A percentile compares a stretch with the other conserved stretches of the same genome.
Conservation (phyloP, 2,329 filamentous ascomycete genomes). For the Aureobasidium sp. region DNA sequence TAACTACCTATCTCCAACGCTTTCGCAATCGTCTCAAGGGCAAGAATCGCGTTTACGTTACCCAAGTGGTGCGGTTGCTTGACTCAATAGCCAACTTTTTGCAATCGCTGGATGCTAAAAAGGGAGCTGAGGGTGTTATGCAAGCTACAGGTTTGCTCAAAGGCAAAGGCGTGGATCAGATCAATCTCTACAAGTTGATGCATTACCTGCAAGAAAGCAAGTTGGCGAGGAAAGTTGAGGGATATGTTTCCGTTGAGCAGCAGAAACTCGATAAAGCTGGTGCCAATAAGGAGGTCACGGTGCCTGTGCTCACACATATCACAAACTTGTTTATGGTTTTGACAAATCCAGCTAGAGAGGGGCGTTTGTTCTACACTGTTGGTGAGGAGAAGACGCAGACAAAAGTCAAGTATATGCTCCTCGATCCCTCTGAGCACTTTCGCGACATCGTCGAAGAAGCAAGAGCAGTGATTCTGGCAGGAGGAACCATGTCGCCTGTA, state of each 20-base stretch:
- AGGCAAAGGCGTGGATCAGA: slow-evolving; percentile 84
- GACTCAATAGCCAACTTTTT: slow-evolving; percentile 69
- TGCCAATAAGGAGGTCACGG: slow-evolving; percentile 23
- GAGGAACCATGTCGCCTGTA: slow-evolving; percentile 91
- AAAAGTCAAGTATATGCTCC: slow-evolving; percentile 71
- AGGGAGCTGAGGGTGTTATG: slow-evolving; percentile 42
- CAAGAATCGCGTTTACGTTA: slow-evolving; percentile 83
- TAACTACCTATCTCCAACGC: slow-evolving; percentile 73
- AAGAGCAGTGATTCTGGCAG: slow-evolving; percentile 79
- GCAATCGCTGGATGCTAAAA: slow-evolving; percentile 36
- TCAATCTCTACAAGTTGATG: slow-evolving; percentile 84
- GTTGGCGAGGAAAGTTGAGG: slow-evolving; percentile 87
- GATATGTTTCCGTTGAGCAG: slow-evolving; percentile 57
- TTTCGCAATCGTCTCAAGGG: slow-evolving; percentile 86
- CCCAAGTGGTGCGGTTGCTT: slow-evolving; percentile 74
- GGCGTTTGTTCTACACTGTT: slow-evolving; percentile 49
- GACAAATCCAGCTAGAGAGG: slow-evolving; percentile 71
- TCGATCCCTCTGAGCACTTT: slow-evolving; percentile 89
- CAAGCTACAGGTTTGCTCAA: slow-evolving; percentile 64
- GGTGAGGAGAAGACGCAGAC: slow-evolving; percentile 27
- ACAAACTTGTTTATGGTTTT: slow-evolving; percentile 67
- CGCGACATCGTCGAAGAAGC: slow-evolving; percentile 77
- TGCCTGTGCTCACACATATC: slow-evolving; percentile 53
- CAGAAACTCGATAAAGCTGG: neutral
- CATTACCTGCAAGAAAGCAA: slow-evolving; percentile 87